Percentiles rank a stretch among this genome's conserved stretches.
These are phyloP conservation scores for Xylaria castorea DNA, from an alignment of 495 filamentous ascomycete genomes.

Conservation along the genomic window DNA sequence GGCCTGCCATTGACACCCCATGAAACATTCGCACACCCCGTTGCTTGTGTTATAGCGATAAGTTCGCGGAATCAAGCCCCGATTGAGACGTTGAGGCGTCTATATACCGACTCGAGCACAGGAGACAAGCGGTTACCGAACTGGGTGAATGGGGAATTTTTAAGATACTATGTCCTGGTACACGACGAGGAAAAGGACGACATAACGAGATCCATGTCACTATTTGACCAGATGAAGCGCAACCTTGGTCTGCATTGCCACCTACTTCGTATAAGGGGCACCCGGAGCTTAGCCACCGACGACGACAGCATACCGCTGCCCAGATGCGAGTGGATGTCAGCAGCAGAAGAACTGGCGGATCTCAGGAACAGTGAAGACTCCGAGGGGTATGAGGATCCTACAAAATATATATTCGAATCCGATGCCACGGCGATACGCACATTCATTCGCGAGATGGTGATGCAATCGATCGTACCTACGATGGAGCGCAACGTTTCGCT, in stretches of 20 bases:
- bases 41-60: slow-evolving; percentile 94
- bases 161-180: slow-evolving; percentile 95
- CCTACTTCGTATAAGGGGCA: slow-evolving; percentile 81
- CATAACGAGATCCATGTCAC: slow-evolving; percentile 80
- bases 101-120: slow-evolving; percentile 78
- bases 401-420: slow-evolving; percentile 86
- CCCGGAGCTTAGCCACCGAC: slow-evolving; percentile 85
- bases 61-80: slow-evolving; percentile 82
- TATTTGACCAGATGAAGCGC: slow-evolving; percentile 98
- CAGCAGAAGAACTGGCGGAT: slow-evolving; percentile 79
- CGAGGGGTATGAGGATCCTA: slow-evolving; percentile 72
- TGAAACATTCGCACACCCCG: slow-evolving; percentile 93
- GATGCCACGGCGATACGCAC: slow-evolving; percentile 85
- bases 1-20: slow-evolving; percentile 76
- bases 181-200: slow-evolving; percentile 96
- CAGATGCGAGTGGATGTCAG: slow-evolving; percentile 84
- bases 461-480: slow-evolving; percentile 87
- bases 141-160: slow-evolving; percentile 87
- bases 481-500: slow-evolving; percentile 91
- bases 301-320: slow-evolving; percentile 88
- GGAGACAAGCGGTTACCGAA: slow-evolving; percentile 71
- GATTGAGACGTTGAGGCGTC: slow-evolving; percentile 79
- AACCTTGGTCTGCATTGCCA: slow-evolving; percentile 97
- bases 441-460: slow-evolving; percentile 90
- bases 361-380: slow-evolving; percentile 64